Base-by-base conservation (phyloP, 768 basidiomycete species). In the Leccinum truebloodii region DNA sequence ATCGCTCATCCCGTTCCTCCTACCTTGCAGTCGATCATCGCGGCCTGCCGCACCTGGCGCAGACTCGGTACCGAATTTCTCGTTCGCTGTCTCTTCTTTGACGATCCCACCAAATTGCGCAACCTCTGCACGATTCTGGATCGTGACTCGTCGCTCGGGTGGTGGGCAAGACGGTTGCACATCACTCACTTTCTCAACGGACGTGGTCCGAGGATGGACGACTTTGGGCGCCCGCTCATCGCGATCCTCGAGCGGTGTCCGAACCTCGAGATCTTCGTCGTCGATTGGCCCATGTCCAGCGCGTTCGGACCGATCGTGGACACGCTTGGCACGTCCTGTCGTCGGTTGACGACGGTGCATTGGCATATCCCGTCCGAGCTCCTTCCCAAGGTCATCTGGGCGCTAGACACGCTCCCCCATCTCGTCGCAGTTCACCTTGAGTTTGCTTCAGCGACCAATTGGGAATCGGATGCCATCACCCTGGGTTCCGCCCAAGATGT, bases 91-190 rank as follows among this genome's bases (percentile, higher is more conserved):
- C 76, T 92, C 34, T 88, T 87, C 76, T 84, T 92, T 70, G 81
- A 83, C 62, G 77, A 85, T 48, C 85, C 87, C 6, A 67, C 75
- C 14, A 83, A 84, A 55, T 72, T 92, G 4, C 74, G 82, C 24
- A 73, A 76, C 1, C 76, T 90, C 8, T 83, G 81, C 63, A 59
- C 67, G n/a, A 76, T 81, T 49, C 76, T 91, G 20, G 81, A 85
- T 64, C 74, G 78, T 9, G 76, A 80, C 2, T 69, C 81, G 0
- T 81, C 83, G 0, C 73, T 87, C 1, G 89, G 89, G 5, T 88
- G 87, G 86, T 89, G 86, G 84, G 82, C 87, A 0, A 80, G 80
- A 35, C 80, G 89, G n/a, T 75, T 92, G n/a, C 89, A 92, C 57
- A 76, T 91, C 30, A 79, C 82, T 2, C 81, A 84, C 9, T 84